Conservation (phyloP, 257 asterid genomes). For the Nyctanthes arbortristis region DNA sequence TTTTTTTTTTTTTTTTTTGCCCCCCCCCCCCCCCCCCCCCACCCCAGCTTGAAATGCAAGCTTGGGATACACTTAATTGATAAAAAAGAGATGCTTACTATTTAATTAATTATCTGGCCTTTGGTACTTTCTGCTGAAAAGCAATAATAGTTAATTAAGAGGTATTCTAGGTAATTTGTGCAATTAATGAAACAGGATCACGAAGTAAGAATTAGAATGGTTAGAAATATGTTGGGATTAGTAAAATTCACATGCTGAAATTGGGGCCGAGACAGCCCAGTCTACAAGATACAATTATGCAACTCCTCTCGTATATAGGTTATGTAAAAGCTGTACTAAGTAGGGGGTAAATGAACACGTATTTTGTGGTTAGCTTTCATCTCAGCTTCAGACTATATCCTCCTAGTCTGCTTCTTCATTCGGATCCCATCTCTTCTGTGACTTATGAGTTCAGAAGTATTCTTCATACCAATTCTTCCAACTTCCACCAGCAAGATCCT, state of each 20-base stretch:
- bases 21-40: too few species aligned
- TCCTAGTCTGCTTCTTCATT: slow-evolving; percentile 2
- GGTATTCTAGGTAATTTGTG: not conserved
- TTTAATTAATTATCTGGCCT: too few species aligned
- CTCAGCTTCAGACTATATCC: slow-evolving; percentile 6
- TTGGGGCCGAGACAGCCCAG: not conserved
- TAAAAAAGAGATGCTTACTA: too few species aligned
- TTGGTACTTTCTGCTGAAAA: not conserved
- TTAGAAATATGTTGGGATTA: not conserved
- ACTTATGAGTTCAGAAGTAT: not conserved
- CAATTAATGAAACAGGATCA: not conserved
- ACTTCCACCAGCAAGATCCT: not conserved
- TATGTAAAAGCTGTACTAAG: not conserved
- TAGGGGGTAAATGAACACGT: not conserved
- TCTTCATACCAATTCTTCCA: not conserved
- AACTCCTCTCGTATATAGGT: not conserved
- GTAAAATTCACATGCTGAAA: not conserved
- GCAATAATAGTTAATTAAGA: not conserved
- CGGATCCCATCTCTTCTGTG: not conserved
- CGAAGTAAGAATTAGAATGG: not conserved
- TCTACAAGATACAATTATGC: not conserved
- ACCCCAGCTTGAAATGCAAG: too few species aligned
- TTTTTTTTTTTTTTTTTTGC: too few species aligned
- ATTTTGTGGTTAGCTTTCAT: not conserved
- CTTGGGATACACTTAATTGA: too few species aligned